A percentile compares a stretch with the other conserved stretches of the same genome.
These are phyloP conservation scores for Phaeosphaeriaceae sp. DNA, from an alignment of 2,329 filamentous ascomycete genomes.

Conservation along the genomic window DNA sequence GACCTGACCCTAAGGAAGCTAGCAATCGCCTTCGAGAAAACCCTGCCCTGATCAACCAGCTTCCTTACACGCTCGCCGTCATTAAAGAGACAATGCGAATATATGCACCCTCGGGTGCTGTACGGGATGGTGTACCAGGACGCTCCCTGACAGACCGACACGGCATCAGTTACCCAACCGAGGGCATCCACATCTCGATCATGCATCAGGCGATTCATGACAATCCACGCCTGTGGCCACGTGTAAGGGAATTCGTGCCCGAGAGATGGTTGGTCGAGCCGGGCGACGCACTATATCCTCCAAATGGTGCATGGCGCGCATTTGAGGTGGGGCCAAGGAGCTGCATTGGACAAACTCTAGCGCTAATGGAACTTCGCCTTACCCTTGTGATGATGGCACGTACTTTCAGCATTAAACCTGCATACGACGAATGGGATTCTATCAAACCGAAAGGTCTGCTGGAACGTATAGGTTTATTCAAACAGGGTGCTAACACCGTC, in stretches of 20 bases:
- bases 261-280: constrained; percentile 27
- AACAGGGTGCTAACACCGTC: constrained; percentile 13
- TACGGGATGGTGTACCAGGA: constrained; percentile 8
- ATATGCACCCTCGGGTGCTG: constrained; percentile 40
- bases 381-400: constrained; percentile 9
- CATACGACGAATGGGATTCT: constrained; percentile 22
- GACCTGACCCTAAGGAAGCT: constrained; percentile 15
- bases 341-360: constrained; percentile 50
- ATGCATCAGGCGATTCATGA: constrained; percentile 20
- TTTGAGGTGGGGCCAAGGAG: constrained; percentile 49
- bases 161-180: constrained; percentile 16
- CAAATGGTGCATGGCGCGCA: constrained; percentile 33
- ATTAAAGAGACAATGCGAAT: constrained; percentile 46
- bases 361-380: constrained; percentile 34
- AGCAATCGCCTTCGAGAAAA: constrained; percentile 6
- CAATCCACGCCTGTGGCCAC: constrained; percentile 21
- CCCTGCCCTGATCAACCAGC: constrained; percentile 31
- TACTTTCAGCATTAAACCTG: constrained; percentile 13
- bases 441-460: constrained; percentile 12
- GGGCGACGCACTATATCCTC: constrained; percentile 10
- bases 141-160: constrained; percentile 10
- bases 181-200: constrained; percentile 4
- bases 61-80: constrained; percentile 37
- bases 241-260: constrained; percentile 23
- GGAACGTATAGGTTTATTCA: constrained; percentile 17